Evolutionary conservation across 2,329 filamentous ascomycete species (phyloP).

Genomic region (Gremmenia infestans): DNA sequence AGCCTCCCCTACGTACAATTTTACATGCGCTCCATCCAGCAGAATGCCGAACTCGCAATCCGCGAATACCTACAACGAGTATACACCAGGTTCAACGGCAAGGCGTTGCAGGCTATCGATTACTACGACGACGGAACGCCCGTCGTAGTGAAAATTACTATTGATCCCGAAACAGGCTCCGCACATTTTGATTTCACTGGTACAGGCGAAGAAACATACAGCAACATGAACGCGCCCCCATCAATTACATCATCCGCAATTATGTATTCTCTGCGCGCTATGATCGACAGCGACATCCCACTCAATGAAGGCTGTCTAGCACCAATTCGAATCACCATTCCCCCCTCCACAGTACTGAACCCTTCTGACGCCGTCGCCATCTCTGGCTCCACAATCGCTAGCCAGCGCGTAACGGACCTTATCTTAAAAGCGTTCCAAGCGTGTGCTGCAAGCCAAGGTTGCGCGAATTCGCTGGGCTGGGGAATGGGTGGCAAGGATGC

Average conservation of each 20-base stretch:
- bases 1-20: conserved; percentile 54
- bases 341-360: conserved; percentile 66
- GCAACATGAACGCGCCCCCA: conserved; percentile 72
- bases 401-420: conserved; percentile 74
- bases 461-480: conserved; percentile 78
- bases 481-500: conserved; percentile 65
- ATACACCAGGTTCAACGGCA: conserved; percentile 56
- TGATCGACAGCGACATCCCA: conserved; percentile 77
- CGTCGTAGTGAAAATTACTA: conserved; percentile 67
- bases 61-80: conserved; percentile 64
- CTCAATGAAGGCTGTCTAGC: conserved; percentile 78
- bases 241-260: conserved; percentile 77
- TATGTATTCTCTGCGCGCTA: conserved; percentile 74
- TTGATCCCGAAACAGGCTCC: conserved; percentile 64
- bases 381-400: conserved; percentile 74
- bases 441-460: conserved; percentile 71
- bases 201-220: conserved; percentile 70
- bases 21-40: conserved; percentile 77
- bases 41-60: conserved; percentile 70
- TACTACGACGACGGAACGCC: conserved; percentile 81
- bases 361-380: conserved; percentile 74
- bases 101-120: conserved; percentile 59
- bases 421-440: conserved; percentile 73
- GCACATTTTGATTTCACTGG: conserved; percentile 72
- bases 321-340: conserved; percentile 67